Evolutionary conservation across 73 alveolate genomes (phyloP), one percentile per base, ranked within the genome.

Genomic region (Symbiodinium pilosum): DNA sequence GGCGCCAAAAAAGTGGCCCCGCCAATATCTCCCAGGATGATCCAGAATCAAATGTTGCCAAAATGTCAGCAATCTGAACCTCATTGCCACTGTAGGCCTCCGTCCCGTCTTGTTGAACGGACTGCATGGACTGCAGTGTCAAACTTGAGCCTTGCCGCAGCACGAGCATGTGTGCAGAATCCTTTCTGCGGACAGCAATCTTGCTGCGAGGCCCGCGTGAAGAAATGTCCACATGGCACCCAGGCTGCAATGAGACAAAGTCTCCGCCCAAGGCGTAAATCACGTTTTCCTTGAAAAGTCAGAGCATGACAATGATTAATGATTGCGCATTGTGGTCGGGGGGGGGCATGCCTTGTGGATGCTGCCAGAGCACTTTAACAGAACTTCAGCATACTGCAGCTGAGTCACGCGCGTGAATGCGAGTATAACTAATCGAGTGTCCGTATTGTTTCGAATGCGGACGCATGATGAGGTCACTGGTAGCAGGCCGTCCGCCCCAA

Each of bases 1-100:
- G 36, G 40, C 97, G 87, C 97, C 97, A 91, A 41, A 54, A 91
- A 44, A 91, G 51, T 9, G 97, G 97, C 56, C 97, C 97, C 71
- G 81, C 51, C 42, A 42, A 42, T 16, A 91, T 91, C 12, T 91
- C 97, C 51, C 77, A 91, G 40, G 97, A 68, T 4, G 97, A 42
- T 26, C 97, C 97, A 30, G 43, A 32, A 16, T 36, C 43, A 42
- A 42, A 73, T 34, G 85, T 73, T 30, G 85, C 85, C 9, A 18
- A 26, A 32, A 34, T n/a, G 16, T 73, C 85, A 30, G 85, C 41
- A 32, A 73, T 73, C 43, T 36, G 41, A 36, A 32, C 44, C 85
- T 73, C 85, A 16, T 9, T 18, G 5, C 24, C 16, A 30, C 24
- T 73, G 41, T 73, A 34, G 32, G n/a, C 28, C 85, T 36, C 85